Evolutionary conservation across 352 stramenopile genomes (phyloP).

Genomic region (Pythium pectinolyticum): DNA sequence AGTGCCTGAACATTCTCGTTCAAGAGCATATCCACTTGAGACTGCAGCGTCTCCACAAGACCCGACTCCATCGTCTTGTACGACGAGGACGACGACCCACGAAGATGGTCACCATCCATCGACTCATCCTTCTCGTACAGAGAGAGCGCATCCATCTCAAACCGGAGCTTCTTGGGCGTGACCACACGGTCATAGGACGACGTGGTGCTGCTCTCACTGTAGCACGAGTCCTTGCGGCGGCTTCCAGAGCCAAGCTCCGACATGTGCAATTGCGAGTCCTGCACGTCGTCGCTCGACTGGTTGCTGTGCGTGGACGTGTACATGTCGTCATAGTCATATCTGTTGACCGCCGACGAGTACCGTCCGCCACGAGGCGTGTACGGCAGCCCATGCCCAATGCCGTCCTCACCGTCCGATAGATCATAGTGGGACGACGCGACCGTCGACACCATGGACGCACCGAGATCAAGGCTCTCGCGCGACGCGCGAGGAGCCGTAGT

Average conservation of each 20-base stretch:
- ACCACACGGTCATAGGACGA: conserved; percentile 12
- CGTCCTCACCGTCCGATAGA: conserved; percentile 52
- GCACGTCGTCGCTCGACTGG: conserved; percentile 8
- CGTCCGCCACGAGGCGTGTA: conserved; percentile 12
- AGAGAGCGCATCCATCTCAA: conserved; percentile 28
- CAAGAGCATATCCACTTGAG: conserved; percentile 56
- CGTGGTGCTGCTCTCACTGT: conserved; percentile 24
- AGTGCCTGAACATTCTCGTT: conserved; percentile 64
- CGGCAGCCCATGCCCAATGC: neutral
- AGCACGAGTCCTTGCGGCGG: conserved; percentile 25
- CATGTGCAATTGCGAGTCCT: conserved; percentile 16
- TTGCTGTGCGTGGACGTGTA: conserved; percentile 9
- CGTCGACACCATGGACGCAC: conserved; percentile 69
- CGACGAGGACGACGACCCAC: conserved; percentile 15
- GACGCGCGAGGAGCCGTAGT: neutral
- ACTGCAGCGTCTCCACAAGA: conserved; percentile 48
- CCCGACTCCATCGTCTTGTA: conserved; percentile 25
- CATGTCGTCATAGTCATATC: conserved; percentile 24
- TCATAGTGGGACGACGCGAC: conserved; percentile 61
- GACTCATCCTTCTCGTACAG: conserved; percentile 24
- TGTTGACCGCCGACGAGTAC: conserved; percentile 13
- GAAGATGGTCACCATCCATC: neutral
- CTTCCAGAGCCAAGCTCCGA: conserved; percentile 1
- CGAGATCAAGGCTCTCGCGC: conserved; percentile 46
- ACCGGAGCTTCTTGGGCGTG: conserved; percentile 27